Conservation (phyloP, 1,284 basidiomycete genomes). For the Phenoliferia sp. region DNA sequence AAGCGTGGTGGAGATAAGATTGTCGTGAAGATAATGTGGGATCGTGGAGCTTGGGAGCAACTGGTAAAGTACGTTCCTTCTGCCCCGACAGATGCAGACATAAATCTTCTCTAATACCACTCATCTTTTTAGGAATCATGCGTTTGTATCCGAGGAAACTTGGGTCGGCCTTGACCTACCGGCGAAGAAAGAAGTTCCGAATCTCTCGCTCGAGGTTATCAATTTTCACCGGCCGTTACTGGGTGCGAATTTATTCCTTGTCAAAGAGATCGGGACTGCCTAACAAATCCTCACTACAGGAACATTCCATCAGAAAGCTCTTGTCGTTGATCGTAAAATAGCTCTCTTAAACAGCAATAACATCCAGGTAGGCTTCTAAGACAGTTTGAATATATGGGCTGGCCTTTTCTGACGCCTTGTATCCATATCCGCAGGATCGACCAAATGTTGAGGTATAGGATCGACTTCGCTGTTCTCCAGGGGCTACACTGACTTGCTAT, state of each 20-base stretch:
- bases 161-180: slow-evolving; percentile 59
- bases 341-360: slow-evolving; percentile 70
- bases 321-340: slow-evolving; percentile 69
- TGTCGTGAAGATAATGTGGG: slow-evolving; percentile 61
- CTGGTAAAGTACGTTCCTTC: slow-evolving; percentile 28
- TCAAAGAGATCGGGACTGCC: slow-evolving; percentile 8
- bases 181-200: slow-evolving; percentile 54
- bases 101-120: neutral
- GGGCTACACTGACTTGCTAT: neutral
- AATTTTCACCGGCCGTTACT: slow-evolving; percentile 54
- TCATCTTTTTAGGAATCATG: slow-evolving; percentile 50
- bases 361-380: slow-evolving; percentile 50
- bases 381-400: no score
- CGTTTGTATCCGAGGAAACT: slow-evolving; percentile 50
- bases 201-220: slow-evolving; percentile 60
- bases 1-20: slow-evolving; percentile 51
- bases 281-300: slow-evolving; percentile 43
- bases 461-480: no score
- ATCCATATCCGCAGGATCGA: slow-evolving; percentile 40
- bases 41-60: slow-evolving; percentile 60
- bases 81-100: neutral
- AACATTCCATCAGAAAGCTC: slow-evolving; percentile 63
- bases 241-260: slow-evolving; percentile 5
- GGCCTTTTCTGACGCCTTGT: no score
- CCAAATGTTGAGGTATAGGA: slow-evolving; percentile 46